Percentiles rank a stretch among this genome's conserved stretches.
These are phyloP conservation scores for Wickerhamiella azyma DNA, from an alignment of 805 yeast species.

Conservation along the genomic window DNA sequence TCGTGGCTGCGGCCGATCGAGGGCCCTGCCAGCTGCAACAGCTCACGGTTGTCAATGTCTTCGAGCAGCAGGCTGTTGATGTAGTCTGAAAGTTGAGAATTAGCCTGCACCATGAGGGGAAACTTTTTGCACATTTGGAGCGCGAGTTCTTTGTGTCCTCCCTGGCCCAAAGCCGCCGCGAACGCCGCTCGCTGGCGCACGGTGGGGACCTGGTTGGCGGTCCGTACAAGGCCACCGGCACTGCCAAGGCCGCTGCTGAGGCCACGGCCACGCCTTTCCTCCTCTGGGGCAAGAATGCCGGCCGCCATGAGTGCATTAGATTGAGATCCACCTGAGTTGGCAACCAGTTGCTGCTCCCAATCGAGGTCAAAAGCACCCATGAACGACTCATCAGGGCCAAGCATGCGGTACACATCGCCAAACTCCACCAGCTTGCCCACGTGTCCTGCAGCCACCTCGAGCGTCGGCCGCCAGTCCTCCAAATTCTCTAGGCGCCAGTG, in stretches of 20 bases:
- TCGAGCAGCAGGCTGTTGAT: neutral
- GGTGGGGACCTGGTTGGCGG: neutral
- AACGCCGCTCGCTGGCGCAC: conserved; percentile 1
- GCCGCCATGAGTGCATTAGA: conserved; percentile 3
- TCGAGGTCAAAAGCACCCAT: neutral
- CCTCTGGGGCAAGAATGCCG: too few relatives aligned
- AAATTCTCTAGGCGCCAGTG: neutral
- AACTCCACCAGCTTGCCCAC: neutral
- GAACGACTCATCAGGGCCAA: neutral
- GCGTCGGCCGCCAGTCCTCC: neutral
- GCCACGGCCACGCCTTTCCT: too few relatives aligned
- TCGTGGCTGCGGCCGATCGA: neutral
- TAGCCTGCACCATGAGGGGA: conserved; percentile 5
- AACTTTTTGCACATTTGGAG: neutral
- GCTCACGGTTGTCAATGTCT: neutral
- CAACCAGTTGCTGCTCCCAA: neutral
- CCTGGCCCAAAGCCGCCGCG: neutral
- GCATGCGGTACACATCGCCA: neutral
- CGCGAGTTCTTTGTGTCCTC: neutral
- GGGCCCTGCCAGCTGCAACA: conserved; percentile 1
- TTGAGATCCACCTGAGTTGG: neutral
- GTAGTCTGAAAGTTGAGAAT: neutral
- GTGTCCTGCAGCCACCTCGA: neutral
- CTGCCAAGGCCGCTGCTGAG: too few relatives aligned
- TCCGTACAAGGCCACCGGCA: too few relatives aligned